Conservation (phyloP, 2,329 filamentous ascomycete genomes). For the Ambrosiella cleistominuta region DNA sequence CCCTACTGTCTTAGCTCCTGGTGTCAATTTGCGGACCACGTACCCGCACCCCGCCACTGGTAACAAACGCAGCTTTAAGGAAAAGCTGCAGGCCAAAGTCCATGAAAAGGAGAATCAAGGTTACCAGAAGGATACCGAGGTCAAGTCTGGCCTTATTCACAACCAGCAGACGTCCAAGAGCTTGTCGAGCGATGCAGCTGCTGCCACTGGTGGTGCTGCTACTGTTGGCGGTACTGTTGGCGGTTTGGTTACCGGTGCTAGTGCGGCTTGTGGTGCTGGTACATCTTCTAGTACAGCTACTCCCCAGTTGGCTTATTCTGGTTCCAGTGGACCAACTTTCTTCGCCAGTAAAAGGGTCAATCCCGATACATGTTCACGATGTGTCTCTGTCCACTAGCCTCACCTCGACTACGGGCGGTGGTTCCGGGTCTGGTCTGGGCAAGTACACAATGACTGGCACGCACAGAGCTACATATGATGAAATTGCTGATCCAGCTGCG, state of each 20-base stretch:
- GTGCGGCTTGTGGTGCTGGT: background rate
- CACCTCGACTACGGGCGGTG: slow-evolving; percentile 4
- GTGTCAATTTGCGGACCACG: background rate
- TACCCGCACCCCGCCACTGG: background rate
- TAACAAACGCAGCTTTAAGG: slow-evolving; percentile 4
- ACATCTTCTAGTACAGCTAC: background rate
- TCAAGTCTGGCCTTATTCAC: slow-evolving; percentile 2
- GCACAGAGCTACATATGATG: background rate
- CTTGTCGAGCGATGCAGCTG: background rate
- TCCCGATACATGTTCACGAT: background rate
- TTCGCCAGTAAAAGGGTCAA: slow-evolving; percentile 5
- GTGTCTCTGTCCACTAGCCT: background rate
- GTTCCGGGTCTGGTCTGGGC: too few relatives aligned
- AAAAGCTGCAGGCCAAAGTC: slow-evolving; percentile 10
- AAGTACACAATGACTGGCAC: slow-evolving; percentile 1
- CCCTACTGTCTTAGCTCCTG: background rate
- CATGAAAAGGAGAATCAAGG: slow-evolving; percentile 7
- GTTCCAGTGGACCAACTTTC: slow-evolving; percentile 4
- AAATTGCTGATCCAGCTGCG: slow-evolving; percentile 1
- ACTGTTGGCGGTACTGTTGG: background rate
- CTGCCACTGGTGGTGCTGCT: background rate
- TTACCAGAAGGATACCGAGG: background rate
- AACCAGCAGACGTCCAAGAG: background rate
- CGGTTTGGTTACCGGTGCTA: background rate
- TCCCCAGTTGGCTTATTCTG: background rate